Base-by-base conservation (phyloP, 2,329 filamentous ascomycete genomes). In the Alternaria ventricosa region DNA sequence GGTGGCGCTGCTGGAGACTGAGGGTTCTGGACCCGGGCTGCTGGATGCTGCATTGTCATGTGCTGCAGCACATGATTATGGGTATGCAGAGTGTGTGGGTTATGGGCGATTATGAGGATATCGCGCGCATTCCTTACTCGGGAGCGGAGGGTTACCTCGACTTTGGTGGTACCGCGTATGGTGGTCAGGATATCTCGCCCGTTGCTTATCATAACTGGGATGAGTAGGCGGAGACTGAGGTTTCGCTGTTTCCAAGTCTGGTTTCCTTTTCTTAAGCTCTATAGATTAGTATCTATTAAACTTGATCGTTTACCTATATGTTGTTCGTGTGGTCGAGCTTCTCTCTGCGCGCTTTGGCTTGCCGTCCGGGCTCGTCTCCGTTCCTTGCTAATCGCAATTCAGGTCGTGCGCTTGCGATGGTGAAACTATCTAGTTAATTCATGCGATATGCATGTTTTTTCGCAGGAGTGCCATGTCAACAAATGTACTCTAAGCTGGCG, bases 31-130 rank as follows among this genome's bases (percentile, higher is more conserved):
- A 84, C 60, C 75, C 84, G 0, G 88, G 87, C 0, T 86, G 86
- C 4, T 89, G 87, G 87, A 86, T 89, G 86, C 79, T 89, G 65
- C 87, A 89, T 73, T 89, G 87, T 65, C 87, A 89, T 72, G 83
- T 86, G 15, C 66, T 86, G 54, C 83, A 85, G 57, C 87, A 89
- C 71, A 87, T 87, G 82, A 77, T 87, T 18, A 88, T 88, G 86
- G 77, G 80, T 0, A 84, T 83, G 83, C 81, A 84, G 66, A 81
- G 77, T 1, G 82, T 82, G 2, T 85, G 82, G 81, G 71, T 82
- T 0, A 81, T 84, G 75, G 84, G 84, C 1, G 76, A 85, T 36
- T 77, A 75, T 10, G 69, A 75, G 1, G 72, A 84, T 33, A 82
- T 85, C 10, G 64, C 76, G 1, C 33, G 60, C 9, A 72, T 78